phyloP scores from a whole-genome alignment of 1,284 basidiomycete genomes.

The Apiotrichum veenhuisii region DNA sequence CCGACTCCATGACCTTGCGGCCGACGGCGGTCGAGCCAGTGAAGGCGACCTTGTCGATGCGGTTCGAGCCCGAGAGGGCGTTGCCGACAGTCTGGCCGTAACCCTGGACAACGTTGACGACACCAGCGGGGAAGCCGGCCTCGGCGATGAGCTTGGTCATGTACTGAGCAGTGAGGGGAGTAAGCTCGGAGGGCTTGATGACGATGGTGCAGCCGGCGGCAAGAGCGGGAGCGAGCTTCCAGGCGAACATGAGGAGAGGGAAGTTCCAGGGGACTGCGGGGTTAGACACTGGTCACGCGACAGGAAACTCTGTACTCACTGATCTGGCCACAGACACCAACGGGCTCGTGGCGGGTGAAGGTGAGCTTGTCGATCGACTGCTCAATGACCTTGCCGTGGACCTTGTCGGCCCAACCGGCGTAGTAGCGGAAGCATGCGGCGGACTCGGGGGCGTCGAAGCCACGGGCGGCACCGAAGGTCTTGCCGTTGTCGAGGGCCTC shows the following conservation, averaged over 20 bases:
- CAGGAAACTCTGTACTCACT: conserved; percentile 33
- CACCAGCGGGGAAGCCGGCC: conserved; percentile 64
- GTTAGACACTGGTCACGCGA: neutral
- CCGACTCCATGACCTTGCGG: conserved; percentile 55
- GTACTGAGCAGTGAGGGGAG: conserved; percentile 64
- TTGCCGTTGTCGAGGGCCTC: conserved; percentile 73
- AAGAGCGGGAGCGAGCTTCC: conserved; percentile 81
- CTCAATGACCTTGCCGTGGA: conserved; percentile 71
- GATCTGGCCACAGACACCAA: conserved; percentile 77
- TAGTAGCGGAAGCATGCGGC: conserved; percentile 66
- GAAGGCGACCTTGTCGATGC: conserved; percentile 58
- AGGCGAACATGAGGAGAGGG: conserved; percentile 65
- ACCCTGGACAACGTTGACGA: conserved; percentile 65
- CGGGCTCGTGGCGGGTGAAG: conserved; percentile 86
- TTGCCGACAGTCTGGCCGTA: conserved; percentile 66
- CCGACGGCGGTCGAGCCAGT: conserved; percentile 58
- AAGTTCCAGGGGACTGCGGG: conserved; percentile 62
- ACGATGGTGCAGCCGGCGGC: conserved; percentile 79
- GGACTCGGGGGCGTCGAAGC: conserved; percentile 60
- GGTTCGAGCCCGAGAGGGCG: conserved; percentile 56
- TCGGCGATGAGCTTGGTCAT: conserved; percentile 53
- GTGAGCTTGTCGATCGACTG: conserved; percentile 52
- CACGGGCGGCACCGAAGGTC: conserved; percentile 68
- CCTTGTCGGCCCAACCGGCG: conserved; percentile 66
- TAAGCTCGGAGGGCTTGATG: conserved; percentile 86